Evolutionary conservation across 257 asterid genomes (phyloP).

Genomic region (Paraleonurus japonicus): DNA sequence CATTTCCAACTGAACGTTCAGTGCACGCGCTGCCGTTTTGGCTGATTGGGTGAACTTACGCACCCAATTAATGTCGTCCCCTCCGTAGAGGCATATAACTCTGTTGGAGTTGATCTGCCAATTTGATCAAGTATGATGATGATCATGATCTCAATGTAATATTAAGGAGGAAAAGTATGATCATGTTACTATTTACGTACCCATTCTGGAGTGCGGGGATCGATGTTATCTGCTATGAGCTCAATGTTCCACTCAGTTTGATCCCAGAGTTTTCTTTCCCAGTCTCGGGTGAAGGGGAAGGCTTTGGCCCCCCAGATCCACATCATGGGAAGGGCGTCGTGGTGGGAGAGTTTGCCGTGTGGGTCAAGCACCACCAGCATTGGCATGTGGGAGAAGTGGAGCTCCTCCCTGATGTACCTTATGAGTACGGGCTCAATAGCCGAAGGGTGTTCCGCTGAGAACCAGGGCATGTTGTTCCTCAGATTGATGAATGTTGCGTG

Average conservation of each 20-base stretch:
- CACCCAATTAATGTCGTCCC: constrained; percentile 88
- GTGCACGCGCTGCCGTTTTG: constrained; percentile 38
- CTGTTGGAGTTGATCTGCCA: constrained; percentile 48
- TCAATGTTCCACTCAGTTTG: constrained; percentile 63
- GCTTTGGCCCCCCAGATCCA: constrained; percentile 94
- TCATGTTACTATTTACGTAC: neutral
- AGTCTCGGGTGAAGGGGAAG: constrained; percentile 66
- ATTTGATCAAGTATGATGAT: neutral
- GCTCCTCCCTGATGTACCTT: constrained; percentile 55
- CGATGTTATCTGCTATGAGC: constrained; percentile 62
- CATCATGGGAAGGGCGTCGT: constrained; percentile 79
- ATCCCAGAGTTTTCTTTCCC: constrained; percentile 65
- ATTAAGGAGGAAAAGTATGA: no score
- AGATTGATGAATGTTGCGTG: constrained; percentile 42
- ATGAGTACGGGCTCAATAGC: constrained; percentile 62
- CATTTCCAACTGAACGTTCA: constrained; percentile 60
- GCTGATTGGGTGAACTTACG: constrained; percentile 52
- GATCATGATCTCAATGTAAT: no score
- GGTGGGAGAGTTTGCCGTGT: constrained; percentile 61
- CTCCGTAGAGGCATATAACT: constrained; percentile 84
- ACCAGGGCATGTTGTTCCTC: constrained; percentile 76
- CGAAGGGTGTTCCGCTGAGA: constrained; percentile 63
- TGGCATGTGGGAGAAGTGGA: constrained; percentile 68
- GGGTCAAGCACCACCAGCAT: constrained; percentile 80
- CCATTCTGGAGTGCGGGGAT: constrained; percentile 38